These are phyloP conservation scores for Cucumis cinereus DNA, from an alignment of 306 rosid species.

Conservation along the genomic window DNA sequence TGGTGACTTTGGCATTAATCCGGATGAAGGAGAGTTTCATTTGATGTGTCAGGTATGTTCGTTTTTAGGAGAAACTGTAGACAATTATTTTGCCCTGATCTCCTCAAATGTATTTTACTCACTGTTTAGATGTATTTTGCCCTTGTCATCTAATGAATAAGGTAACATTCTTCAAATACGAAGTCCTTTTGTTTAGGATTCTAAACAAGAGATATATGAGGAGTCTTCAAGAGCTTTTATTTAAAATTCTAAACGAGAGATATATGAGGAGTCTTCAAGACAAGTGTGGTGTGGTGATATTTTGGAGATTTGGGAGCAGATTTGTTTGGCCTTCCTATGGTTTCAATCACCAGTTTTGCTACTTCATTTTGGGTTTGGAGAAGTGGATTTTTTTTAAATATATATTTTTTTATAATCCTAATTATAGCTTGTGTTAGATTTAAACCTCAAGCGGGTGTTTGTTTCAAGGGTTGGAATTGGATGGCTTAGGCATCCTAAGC, in stretches of 20 bases:
- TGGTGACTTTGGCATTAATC: constrained; percentile 94
- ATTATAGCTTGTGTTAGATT: background rate
- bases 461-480: too few species aligned
- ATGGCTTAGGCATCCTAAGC: too few species aligned
- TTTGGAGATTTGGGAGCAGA: background rate
- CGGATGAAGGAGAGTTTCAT: constrained; percentile 92
- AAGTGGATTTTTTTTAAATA: background rate
- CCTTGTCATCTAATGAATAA: background rate
- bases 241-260: background rate
- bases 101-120: background rate
- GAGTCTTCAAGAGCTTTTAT: background rate
- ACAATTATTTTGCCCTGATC: background rate
- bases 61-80: background rate
- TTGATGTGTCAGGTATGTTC: constrained; percentile 77
- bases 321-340: background rate
- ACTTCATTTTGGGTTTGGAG: background rate
- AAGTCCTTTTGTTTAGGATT: background rate
- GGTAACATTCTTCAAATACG: background rate
- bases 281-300: background rate
- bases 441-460: background rate
- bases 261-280: background rate
- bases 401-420: background rate
- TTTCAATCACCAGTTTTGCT: background rate
- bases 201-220: background rate
- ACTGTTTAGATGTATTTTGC: background rate